These are phyloP conservation scores for Clathrospora elynae DNA, from an alignment of 2,329 filamentous ascomycete species.

Conservation along the genomic window DNA sequence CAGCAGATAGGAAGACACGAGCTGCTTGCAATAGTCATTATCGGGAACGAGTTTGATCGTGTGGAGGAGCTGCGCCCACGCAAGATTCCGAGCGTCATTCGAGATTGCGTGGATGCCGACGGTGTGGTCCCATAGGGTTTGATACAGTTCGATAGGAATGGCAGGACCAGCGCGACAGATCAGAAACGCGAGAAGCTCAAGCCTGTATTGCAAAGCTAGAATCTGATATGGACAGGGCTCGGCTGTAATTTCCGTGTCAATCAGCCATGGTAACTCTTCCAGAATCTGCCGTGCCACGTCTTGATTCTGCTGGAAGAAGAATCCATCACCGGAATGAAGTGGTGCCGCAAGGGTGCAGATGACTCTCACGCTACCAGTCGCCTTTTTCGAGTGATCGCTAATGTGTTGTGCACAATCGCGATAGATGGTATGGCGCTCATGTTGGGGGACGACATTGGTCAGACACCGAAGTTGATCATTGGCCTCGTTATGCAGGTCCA, in stretches of 20 bases:
- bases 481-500: constrained; percentile 68
- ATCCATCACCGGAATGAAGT: constrained; percentile 18
- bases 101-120: constrained; percentile 68
- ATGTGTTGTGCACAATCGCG: constrained; percentile 72
- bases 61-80: constrained; percentile 62
- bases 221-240: constrained; percentile 17
- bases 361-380: constrained; percentile 74
- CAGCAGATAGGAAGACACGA: constrained; percentile 60
- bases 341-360: constrained; percentile 43
- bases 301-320: constrained; percentile 34
- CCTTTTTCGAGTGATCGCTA: constrained; percentile 63
- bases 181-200: constrained; percentile 63
- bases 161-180: constrained; percentile 66
- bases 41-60: constrained; percentile 25
- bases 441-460: constrained; percentile 61
- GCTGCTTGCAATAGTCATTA: constrained; percentile 39
- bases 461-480: constrained; percentile 65
- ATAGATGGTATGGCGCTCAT: constrained; percentile 67
- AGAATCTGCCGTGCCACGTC: constrained; percentile 41
- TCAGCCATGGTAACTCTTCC: constrained; percentile 48
- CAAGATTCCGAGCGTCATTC: constrained; percentile 65
- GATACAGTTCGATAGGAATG: constrained; percentile 66
- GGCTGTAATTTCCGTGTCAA: constrained; percentile 27
- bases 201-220: constrained; percentile 45
- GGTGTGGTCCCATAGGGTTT: constrained; percentile 72